These are phyloP conservation scores for Colletotrichum sp. DNA, from an alignment of 2,329 filamentous ascomycete genomes.

Conservation along the genomic window DNA sequence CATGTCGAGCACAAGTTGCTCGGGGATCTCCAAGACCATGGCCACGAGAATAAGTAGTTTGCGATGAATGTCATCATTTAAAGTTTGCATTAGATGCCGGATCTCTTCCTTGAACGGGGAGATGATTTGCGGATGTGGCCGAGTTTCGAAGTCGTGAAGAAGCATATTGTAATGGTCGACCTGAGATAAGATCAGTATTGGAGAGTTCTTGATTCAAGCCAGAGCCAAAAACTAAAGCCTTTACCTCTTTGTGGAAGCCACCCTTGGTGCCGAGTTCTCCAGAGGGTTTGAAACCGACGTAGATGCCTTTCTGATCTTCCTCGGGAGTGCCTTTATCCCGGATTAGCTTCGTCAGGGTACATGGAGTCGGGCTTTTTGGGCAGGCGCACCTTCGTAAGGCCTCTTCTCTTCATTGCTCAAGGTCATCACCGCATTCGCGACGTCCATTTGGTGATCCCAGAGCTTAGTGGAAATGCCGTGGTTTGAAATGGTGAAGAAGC, in stretches of 20 bases:
- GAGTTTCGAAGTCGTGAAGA: neutral
- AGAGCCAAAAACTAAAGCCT: neutral
- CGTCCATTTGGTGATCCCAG: neutral
- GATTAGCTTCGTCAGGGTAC: fast-evolving
- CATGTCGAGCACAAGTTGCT: neutral
- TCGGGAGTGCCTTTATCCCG: fast-evolving
- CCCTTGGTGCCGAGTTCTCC: neutral
- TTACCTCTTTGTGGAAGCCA: neutral
- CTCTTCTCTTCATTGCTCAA: neutral
- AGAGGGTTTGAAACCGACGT: neutral
- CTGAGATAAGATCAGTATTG: neutral
- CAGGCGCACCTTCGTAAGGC: neutral
- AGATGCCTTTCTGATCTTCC: neutral
- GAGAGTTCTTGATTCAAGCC: fast-evolving
- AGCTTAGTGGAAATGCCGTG: neutral
- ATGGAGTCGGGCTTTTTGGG: fast-evolving
- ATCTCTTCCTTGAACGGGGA: neutral
- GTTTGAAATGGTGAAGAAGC: neutral
- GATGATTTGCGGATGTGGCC: neutral
- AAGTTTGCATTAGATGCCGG: neutral
- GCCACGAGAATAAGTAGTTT: neutral
- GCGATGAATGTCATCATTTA: neutral
- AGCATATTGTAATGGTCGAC: neutral
- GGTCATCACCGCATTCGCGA: neutral
- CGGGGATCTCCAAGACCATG: neutral